Evolutionary conservation across 306 rosid genomes (phyloP), one percentile per base, ranked within the genome.

Genomic region (Corylus avellana): DNA sequence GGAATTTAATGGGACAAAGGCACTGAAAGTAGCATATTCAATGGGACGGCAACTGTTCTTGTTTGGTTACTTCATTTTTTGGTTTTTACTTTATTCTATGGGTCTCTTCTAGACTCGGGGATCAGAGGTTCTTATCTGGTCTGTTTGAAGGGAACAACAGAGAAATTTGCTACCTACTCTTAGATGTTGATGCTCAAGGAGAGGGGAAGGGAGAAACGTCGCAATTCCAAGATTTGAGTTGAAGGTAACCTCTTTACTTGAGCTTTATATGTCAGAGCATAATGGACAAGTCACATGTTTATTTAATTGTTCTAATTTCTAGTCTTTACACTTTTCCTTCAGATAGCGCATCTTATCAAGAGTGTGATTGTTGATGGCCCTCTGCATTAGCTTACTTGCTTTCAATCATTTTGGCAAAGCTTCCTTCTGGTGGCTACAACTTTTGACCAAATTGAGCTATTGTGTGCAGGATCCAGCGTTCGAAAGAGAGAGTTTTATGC

Each of bases 391-490:
- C 42, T 62, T 29, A 4, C 42, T 25, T 62, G 69, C 42, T 14
- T 54, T 17, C 59, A 20, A 56, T 8, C 12, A 8, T 20, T 18
- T 54, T 57, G 63, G 27, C 32, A 7, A 18, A 57, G 63, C 63
- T 20, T 57, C 32, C 63, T 57, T 8, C 29, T 57, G 63, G 27
- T 57, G 29, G 12, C 63, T 20, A 57, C 29, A 57, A 57, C 22
- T 20, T 57, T 54, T 57, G 63, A 57, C 27, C 63, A 57, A 57
- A 20, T 57, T 57, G 63, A 63, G 47, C 7, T 35, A 32, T 63
- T 81, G 78, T 78, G 77, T 87, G 80, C 85, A 85, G 93, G 67
- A 75, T 76, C 81, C 81, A 61, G 79, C 73, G 77, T 76, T 56
- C 66, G 44, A 74, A 61, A 64, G 61, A 70, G 77, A 71, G 61